These are phyloP conservation scores for Tetrapisispora nanseiensis DNA, from an alignment of 805 yeast genomes.

Conservation along the genomic window DNA sequence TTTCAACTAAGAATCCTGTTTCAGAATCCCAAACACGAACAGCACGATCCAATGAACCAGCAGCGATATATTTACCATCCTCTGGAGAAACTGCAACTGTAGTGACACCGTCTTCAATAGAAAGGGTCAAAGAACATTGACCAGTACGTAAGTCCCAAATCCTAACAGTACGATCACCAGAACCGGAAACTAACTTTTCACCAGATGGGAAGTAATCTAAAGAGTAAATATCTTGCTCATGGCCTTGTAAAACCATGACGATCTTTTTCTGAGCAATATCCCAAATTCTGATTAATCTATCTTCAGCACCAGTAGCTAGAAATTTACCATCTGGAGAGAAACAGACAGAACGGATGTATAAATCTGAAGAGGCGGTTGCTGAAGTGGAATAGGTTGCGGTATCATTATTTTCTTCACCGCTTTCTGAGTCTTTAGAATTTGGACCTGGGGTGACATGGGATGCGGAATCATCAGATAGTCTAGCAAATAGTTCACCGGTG, in stretches of 20 bases:
- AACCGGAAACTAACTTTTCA: constrained; percentile 83
- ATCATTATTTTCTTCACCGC: constrained; percentile 26
- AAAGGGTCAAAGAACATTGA: constrained; percentile 76
- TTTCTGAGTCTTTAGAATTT: not conserved
- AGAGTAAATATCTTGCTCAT: constrained; percentile 95
- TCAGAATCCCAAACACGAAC: constrained; percentile 96
- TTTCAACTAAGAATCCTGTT: constrained; percentile 83
- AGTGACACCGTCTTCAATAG: constrained; percentile 96
- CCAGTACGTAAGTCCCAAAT: constrained; percentile 91
- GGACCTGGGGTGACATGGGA: constrained; percentile 16
- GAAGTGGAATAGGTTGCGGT: constrained; percentile 34
- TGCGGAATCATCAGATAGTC: constrained; percentile 69
- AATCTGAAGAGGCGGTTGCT: constrained; percentile 56
- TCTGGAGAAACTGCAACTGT: constrained; percentile 90
- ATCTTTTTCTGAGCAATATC: constrained; percentile 78
- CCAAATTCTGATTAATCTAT: constrained; percentile 89
- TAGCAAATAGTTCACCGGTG: constrained; percentile 82
- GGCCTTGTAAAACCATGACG: constrained; percentile 81
- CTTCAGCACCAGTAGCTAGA: constrained; percentile 91
- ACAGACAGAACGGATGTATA: constrained; percentile 90
- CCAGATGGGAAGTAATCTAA: constrained; percentile 93
- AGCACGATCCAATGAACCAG: constrained; percentile 90
- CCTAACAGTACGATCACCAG: constrained; percentile 93
- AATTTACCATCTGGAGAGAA: constrained; percentile 92
- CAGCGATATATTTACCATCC: constrained; percentile 87